These are phyloP conservation scores for Physocladia obscura DNA, from an alignment of 192 early-diverging fungal genomes.

Conservation along the genomic window DNA sequence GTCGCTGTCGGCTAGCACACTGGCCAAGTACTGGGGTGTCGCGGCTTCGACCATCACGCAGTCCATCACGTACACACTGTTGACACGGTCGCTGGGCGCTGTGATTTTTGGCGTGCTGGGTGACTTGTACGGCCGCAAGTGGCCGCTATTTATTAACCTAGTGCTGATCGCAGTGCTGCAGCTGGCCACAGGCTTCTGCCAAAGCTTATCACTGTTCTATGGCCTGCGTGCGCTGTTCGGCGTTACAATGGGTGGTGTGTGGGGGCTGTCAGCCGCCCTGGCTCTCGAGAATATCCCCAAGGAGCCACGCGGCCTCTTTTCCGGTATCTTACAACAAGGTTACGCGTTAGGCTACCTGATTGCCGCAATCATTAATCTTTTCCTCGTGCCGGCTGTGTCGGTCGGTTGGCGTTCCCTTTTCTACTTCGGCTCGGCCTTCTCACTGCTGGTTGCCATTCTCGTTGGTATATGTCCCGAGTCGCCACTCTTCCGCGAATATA, in stretches of 20 bases:
- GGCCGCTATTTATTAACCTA: conserved; percentile 69
- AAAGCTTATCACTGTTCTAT: conserved; percentile 61
- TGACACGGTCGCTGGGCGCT: conserved; percentile 72
- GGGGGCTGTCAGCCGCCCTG: conserved; percentile 72
- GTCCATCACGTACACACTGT: conserved; percentile 68
- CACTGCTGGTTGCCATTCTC: conserved; percentile 58
- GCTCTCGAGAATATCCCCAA: conserved; percentile 71
- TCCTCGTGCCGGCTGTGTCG: conserved; percentile 48
- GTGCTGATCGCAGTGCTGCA: conserved; percentile 61
- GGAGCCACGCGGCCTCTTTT: conserved; percentile 70
- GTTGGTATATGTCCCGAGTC: neutral
- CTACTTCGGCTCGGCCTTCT: conserved; percentile 64
- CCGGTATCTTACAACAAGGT: conserved; percentile 68
- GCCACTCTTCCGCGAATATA: conserved; percentile 59
- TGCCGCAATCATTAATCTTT: conserved; percentile 61
- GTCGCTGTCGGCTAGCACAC: neutral
- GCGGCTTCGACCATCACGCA: conserved; percentile 56
- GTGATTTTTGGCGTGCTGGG: conserved; percentile 69
- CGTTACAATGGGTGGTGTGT: conserved; percentile 71
- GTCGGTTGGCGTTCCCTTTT: conserved; percentile 71
- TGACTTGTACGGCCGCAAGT: conserved; percentile 67
- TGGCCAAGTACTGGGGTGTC: conserved; percentile 57
- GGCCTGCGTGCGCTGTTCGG: conserved; percentile 63
- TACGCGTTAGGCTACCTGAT: conserved; percentile 70
- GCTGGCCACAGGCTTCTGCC: conserved; percentile 64